Evolutionary conservation across 2,329 filamentous ascomycete species (phyloP).

Genomic region (Fusarium drepaniforme): DNA sequence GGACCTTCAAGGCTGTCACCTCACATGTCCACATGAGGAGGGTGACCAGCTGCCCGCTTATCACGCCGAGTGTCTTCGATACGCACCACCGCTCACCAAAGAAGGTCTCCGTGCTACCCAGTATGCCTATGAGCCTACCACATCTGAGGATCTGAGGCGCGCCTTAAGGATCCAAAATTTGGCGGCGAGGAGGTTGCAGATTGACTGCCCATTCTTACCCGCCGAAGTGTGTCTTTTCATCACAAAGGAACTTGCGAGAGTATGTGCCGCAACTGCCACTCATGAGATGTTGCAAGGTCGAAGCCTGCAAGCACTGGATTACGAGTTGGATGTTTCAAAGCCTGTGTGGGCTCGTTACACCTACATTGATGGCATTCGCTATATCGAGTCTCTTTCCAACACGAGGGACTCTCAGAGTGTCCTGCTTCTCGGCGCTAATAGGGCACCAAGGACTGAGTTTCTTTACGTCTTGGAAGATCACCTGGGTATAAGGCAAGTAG

Average conservation of each 20-base stretch:
- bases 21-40: not conserved
- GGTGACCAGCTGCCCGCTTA: not conserved
- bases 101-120: not conserved
- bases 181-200: not conserved
- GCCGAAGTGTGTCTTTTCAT: not conserved
- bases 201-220: not conserved
- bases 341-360: not conserved
- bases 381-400: not conserved
- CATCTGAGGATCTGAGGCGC: not conserved
- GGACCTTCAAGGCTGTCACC: not conserved
- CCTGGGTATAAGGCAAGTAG: not conserved
- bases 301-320: not conserved
- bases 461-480: not conserved
- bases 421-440: not conserved
- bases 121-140: not conserved
- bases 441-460: not conserved
- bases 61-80: not conserved
- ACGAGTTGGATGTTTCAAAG: not conserved
- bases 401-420: not conserved
- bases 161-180: not conserved
- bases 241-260: not conserved
- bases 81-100: not conserved
- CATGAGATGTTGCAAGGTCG: not conserved
- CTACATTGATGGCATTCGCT: not conserved
- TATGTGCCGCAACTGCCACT: not conserved